phyloP scores from a whole-genome alignment of 78 protist species.

The Dictyostelium intermedium region DNA sequence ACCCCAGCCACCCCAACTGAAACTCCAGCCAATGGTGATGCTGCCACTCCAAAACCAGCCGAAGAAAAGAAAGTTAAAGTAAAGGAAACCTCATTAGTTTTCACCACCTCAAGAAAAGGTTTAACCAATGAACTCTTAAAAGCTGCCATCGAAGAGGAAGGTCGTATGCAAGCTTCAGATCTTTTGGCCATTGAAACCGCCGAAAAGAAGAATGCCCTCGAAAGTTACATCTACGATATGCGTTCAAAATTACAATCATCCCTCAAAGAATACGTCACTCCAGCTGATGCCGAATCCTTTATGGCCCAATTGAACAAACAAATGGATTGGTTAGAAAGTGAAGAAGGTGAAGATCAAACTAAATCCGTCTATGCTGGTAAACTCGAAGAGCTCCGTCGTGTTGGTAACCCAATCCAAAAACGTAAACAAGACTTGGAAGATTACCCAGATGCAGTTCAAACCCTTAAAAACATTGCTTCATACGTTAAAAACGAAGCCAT shows the following conservation, averaged over 20 bases:
- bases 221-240: conserved; percentile 92
- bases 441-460: conserved; percentile 16
- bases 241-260: conserved; percentile 71
- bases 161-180: conserved; percentile 84
- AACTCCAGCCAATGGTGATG: conserved; percentile 33
- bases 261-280: conserved; percentile 51
- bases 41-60: conserved; percentile 28
- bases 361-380: conserved; percentile 82
- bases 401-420: conserved; percentile 74
- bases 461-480: conserved; percentile 6
- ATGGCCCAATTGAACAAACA: conserved; percentile 7
- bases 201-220: conserved; percentile 89
- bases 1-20: not conserved
- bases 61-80: conserved; percentile 78
- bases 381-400: conserved; percentile 50
- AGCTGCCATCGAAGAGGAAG: conserved; percentile 78
- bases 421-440: conserved; percentile 46
- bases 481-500: conserved; percentile 29
- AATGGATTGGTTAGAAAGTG: conserved; percentile 94
- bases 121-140: conserved; percentile 25
- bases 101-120: not conserved
- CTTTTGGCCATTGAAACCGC: conserved; percentile 67
- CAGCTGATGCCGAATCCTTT: conserved; percentile 49
- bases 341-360: conserved; percentile 94
- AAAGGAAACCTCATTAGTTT: conserved; percentile 36